These are phyloP conservation scores for Megacollybia marginata DNA, from an alignment of 768 basidiomycete genomes.

Conservation along the genomic window DNA sequence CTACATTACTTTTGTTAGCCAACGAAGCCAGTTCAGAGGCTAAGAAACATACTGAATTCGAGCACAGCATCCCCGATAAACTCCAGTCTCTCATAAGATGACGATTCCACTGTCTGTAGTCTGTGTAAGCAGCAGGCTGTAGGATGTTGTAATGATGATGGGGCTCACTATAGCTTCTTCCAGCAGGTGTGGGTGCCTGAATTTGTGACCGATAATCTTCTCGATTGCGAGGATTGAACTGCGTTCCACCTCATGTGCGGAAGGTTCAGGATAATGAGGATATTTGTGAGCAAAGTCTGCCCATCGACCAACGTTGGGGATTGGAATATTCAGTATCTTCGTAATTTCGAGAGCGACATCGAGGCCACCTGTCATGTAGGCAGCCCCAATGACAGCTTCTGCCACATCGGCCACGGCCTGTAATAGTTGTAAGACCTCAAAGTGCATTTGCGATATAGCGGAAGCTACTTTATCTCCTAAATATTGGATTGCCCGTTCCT, in stretches of 20 bases:
- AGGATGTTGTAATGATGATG: neutral
- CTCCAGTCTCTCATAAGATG: conserved; percentile 69
- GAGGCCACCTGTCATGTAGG: conserved; percentile 66
- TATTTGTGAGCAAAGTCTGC: conserved; percentile 57
- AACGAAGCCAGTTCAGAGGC: neutral
- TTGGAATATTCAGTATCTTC: conserved; percentile 57
- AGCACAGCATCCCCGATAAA: conserved; percentile 84
- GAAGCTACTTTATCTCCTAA: conserved; percentile 68
- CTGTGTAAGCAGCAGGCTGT: neutral
- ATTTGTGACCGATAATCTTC: conserved; percentile 52
- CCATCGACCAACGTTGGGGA: conserved; percentile 62
- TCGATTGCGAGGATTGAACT: conserved; percentile 53
- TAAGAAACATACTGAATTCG: conserved; percentile 58
- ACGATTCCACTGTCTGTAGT: conserved; percentile 27
- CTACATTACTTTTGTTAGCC: conserved; percentile 27
- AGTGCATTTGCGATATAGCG: neutral
- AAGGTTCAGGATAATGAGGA: conserved; percentile 33
- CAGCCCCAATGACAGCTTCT: conserved; percentile 81
- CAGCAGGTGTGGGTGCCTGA: conserved; percentile 56
- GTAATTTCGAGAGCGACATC: conserved; percentile 57
- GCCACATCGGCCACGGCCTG: conserved; percentile 80
- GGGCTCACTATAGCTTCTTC: conserved; percentile 63
- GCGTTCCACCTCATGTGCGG: conserved; percentile 36
- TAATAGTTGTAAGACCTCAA: neutral
- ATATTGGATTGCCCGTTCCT: conserved; percentile 25